phyloP scores from a whole-genome alignment of 2,329 filamentous ascomycete genomes.

The Sclerotinia trifoliorum region DNA sequence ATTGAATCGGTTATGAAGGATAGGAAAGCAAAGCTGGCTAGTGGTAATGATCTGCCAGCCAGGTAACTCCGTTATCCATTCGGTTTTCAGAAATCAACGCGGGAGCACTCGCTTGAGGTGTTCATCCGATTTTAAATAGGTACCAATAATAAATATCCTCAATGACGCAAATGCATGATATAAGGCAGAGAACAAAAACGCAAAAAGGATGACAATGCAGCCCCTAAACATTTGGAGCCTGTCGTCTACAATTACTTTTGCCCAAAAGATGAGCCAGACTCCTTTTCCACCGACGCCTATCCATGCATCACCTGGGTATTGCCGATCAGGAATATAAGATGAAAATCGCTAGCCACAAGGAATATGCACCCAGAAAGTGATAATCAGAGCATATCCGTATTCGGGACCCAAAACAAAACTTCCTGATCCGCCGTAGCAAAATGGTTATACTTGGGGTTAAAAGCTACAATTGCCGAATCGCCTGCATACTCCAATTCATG shows the following conservation, averaged over 20 bases:
- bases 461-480: slow-evolving; percentile 73
- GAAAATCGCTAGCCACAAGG: neutral
- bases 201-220: neutral
- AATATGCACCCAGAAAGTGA: neutral
- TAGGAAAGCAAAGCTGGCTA: slow-evolving; percentile 22
- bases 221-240: neutral
- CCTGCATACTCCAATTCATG: slow-evolving; percentile 65
- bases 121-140: neutral
- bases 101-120: neutral
- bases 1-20: too few species aligned
- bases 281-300: slow-evolving; percentile 15
- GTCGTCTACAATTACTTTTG: neutral
- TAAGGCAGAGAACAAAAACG: neutral
- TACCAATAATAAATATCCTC: neutral
- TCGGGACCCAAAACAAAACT: slow-evolving; percentile 74
- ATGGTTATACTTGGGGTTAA: slow-evolving; percentile 90
- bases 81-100: neutral
- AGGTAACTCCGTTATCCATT: neutral
- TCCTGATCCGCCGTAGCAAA: slow-evolving; percentile 88
- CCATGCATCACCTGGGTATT: slow-evolving; percentile 22
- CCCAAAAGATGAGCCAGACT: slow-evolving; percentile 1
- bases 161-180: neutral
- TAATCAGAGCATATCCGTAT: slow-evolving; percentile 45
- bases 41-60: neutral
- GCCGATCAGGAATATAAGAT: slow-evolving; percentile 16